Evolutionary conservation across 106 monocot genomes (phyloP).

Genomic region (Iris macrosiphon): DNA sequence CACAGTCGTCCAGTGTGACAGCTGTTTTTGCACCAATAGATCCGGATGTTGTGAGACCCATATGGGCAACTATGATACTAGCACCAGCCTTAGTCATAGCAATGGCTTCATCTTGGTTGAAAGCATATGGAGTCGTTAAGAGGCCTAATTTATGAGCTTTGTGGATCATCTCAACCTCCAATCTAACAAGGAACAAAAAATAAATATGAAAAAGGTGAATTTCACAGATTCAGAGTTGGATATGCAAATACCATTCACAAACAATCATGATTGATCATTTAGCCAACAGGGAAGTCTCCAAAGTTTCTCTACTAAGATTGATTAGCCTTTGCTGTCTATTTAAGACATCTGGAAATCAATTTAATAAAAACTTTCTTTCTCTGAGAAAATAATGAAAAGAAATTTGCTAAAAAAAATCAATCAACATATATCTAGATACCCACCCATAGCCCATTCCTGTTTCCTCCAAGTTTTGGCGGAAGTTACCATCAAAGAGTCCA

Average conservation of each 20-base stretch:
- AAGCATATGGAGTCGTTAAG: conserved; percentile 91
- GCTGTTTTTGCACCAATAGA: conserved; percentile 88
- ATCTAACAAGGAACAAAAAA: conserved; percentile 24
- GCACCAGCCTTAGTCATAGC: conserved; percentile 88
- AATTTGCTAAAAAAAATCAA: too few species aligned
- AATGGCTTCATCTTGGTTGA: conserved; percentile 69
- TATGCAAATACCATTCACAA: too few species aligned
- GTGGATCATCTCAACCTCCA: conserved; percentile 96
- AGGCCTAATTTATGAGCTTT: conserved; percentile 76
- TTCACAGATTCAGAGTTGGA: too few species aligned
- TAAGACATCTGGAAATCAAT: too few species aligned
- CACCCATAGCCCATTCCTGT: conserved; percentile 98
- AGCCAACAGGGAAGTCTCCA: too few species aligned
- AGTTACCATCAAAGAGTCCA: conserved; percentile 93
- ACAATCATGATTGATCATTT: too few species aligned
- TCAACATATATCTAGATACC: conserved; percentile 7
- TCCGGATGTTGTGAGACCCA: conserved; percentile 87
- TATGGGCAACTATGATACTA: conserved; percentile 84
- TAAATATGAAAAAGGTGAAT: neutral
- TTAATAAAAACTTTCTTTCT: too few species aligned
- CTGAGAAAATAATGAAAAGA: too few species aligned
- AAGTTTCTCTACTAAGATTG: too few species aligned
- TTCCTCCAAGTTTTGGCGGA: conserved; percentile 93
- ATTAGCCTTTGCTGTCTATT: too few species aligned
- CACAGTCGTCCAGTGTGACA: conserved; percentile 61